A percentile compares a stretch with the other conserved stretches of the same genome.
Evolutionary conservation across 106 monocot species (phyloP).

Genomic region (Ottelia alismoides): DNA sequence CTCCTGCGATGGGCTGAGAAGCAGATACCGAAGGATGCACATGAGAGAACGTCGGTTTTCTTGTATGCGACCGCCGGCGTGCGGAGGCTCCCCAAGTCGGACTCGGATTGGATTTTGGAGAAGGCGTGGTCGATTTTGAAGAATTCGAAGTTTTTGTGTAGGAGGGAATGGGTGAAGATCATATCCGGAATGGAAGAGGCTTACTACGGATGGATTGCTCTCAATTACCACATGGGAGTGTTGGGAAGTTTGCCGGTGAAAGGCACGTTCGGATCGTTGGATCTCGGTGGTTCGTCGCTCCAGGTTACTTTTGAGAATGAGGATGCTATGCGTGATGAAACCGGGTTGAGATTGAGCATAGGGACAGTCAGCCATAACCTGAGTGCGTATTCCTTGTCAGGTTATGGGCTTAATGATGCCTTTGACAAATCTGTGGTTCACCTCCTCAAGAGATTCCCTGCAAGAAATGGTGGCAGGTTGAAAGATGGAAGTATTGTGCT

Average conservation of each 20-base stretch:
- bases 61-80: constrained; percentile 92
- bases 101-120: constrained; percentile 77
- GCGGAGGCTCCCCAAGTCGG: constrained; percentile 49
- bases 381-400: constrained; percentile 80
- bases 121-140: constrained; percentile 74
- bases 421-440: constrained; percentile 81
- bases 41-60: constrained; percentile 49
- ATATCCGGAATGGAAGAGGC: constrained; percentile 91
- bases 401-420: constrained; percentile 93
- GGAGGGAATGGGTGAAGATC: constrained; percentile 55
- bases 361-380: constrained; percentile 59
- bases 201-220: constrained; percentile 92
- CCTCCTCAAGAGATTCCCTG: constrained; percentile 28
- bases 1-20: constrained; percentile 76
- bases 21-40: constrained; percentile 66
- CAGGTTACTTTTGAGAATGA: constrained; percentile 91
- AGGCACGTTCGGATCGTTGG: constrained; percentile 70
- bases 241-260: constrained; percentile 33
- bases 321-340: constrained; percentile 32
- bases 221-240: constrained; percentile 66
- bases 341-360: constrained; percentile 52
- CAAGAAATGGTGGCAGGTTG: constrained; percentile 1
- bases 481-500: constrained; percentile 39
- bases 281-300: constrained; percentile 92
- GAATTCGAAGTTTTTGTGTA: constrained; percentile 62